These are phyloP conservation scores for Lepidium campestre DNA, from an alignment of 441 rosid genomes.

Conservation along the genomic window DNA sequence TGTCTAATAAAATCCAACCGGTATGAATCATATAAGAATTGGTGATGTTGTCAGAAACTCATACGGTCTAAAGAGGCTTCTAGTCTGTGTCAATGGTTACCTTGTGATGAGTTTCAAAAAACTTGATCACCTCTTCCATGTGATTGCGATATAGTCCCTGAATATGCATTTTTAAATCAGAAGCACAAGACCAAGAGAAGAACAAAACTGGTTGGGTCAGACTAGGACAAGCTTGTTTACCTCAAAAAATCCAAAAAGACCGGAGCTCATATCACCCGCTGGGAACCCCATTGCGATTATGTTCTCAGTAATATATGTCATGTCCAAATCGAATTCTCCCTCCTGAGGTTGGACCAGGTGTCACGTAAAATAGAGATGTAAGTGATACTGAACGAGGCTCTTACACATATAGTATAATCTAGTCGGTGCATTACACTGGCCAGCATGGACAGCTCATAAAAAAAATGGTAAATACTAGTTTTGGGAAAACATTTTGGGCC, in stretches of 20 bases:
- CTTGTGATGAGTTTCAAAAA: slow-evolving; percentile 84
- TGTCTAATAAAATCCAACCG: not conserved
- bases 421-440: not conserved
- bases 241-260: slow-evolving; percentile 74
- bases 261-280: slow-evolving; percentile 85
- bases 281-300: slow-evolving; percentile 92
- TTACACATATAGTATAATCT: not conserved
- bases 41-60: not conserved
- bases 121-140: slow-evolving; percentile 83
- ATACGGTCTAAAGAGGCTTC: slow-evolving; percentile 12
- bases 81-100: slow-evolving; percentile 29
- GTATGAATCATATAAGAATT: not conserved
- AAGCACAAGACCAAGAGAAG: not conserved
- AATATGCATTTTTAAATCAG: slow-evolving; percentile 16
- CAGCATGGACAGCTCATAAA: not conserved
- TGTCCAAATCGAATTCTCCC: slow-evolving; percentile 79
- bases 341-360: slow-evolving; percentile 38
- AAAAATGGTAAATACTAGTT: not conserved
- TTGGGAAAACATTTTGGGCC: not conserved
- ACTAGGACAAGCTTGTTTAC: slow-evolving; percentile 30
- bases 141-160: slow-evolving; percentile 84
- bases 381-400: not conserved
- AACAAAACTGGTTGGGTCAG: slow-evolving; percentile 1
- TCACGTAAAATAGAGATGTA: not conserved
- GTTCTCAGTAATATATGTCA: slow-evolving; percentile 84